These are phyloP conservation scores for Oryza australiensis DNA, from an alignment of 176 grass and related monocot species.

Conservation along the genomic window DNA sequence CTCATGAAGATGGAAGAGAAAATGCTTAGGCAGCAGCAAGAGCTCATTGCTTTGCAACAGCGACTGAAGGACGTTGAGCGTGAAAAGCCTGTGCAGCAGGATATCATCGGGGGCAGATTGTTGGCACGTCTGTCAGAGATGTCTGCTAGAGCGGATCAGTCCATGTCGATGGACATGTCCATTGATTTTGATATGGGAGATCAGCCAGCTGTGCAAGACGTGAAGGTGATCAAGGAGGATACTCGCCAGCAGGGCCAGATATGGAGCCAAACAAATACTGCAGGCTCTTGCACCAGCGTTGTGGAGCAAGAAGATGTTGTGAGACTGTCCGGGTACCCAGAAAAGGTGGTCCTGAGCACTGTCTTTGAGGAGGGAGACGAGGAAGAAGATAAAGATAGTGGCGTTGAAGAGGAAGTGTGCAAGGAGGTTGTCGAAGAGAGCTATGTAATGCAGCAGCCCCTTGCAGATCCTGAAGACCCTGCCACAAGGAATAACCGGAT, in stretches of 20 bases:
- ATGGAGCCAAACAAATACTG: conserved; percentile 21
- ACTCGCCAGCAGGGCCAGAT: conserved; percentile 30
- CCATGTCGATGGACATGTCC: conserved; percentile 76
- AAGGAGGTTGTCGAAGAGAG: conserved; percentile 84
- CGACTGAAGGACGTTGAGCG: conserved; percentile 57
- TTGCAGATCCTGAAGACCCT: conserved; percentile 46
- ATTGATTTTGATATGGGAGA: conserved; percentile 92
- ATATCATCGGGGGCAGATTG: conserved; percentile 50
- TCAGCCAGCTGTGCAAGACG: conserved; percentile 50
- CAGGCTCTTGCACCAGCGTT: conserved; percentile 1
- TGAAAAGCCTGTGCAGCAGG: conserved; percentile 45
- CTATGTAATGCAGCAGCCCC: background rate
- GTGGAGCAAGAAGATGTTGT: conserved; percentile 46
- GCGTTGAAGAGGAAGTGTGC: conserved; percentile 58
- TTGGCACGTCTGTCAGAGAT: conserved; percentile 58
- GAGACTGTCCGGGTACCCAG: conserved; percentile 50
- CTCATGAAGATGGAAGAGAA: conserved; percentile 58
- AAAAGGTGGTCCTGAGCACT: conserved; percentile 65
- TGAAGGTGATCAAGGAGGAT: conserved; percentile 84
- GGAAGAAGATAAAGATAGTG: conserved; percentile 42
- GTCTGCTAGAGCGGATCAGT: conserved; percentile 50
- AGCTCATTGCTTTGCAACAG: conserved; percentile 49
- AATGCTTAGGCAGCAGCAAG: conserved; percentile 58
- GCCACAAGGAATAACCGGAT: conserved; percentile 59
- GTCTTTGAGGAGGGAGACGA: conserved; percentile 80